A percentile compares a stretch with the other conserved stretches of the same genome.
These are phyloP conservation scores for Aspergillus hancockii DNA, from an alignment of 495 filamentous ascomycete species.

Conservation along the genomic window DNA sequence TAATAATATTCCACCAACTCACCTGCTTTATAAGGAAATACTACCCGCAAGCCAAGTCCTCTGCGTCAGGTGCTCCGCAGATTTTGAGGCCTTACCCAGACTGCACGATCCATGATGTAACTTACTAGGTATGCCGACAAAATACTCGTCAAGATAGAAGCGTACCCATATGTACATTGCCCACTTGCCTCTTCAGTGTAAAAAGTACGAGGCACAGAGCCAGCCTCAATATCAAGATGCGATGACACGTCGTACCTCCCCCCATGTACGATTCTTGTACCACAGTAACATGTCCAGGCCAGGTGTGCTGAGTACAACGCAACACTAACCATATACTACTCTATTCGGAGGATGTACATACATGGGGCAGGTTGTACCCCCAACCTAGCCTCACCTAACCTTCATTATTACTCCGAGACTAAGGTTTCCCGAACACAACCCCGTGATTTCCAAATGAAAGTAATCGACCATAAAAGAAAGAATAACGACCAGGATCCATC, in stretches of 20 bases:
- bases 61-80: conserved; percentile 2
- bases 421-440: background rate
- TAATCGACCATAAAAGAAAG: background rate
- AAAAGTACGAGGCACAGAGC: background rate
- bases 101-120: background rate
- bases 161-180: no score
- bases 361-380: background rate
- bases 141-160: background rate
- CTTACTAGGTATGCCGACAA: background rate
- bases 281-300: background rate
- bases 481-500: background rate
- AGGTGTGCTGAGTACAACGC: background rate
- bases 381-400: background rate
- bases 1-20: background rate
- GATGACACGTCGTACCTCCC: background rate
- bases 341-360: background rate
- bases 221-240: background rate
- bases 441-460: background rate
- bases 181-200: background rate
- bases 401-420: background rate
- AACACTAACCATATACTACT: background rate
- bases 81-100: background rate
- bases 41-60: background rate
- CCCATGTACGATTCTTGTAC: background rate
- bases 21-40: conserved; percentile 6